These are phyloP conservation scores for Venturia asperata DNA, from an alignment of 2,329 filamentous ascomycete genomes.

Conservation along the genomic window DNA sequence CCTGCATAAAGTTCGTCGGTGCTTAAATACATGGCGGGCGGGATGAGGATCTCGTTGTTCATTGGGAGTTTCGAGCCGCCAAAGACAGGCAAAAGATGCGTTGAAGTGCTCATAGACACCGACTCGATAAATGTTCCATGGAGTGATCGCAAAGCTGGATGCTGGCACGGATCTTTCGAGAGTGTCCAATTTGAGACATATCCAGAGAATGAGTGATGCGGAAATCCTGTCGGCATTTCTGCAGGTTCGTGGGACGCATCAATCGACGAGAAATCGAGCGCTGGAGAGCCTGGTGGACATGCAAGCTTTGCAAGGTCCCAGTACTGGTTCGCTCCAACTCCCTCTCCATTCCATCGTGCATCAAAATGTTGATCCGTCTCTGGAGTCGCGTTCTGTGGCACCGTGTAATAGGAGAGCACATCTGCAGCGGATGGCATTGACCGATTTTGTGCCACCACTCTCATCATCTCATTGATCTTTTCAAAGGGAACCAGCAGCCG, in stretches of 20 bases:
- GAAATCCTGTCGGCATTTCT: constrained; percentile 27
- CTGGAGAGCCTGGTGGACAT: constrained; percentile 35
- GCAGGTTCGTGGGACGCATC: constrained; percentile 35
- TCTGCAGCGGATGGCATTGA: constrained; percentile 26
- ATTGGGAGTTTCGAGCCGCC: constrained; percentile 43
- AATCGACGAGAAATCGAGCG: constrained; percentile 29
- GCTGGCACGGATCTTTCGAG: constrained; percentile 39
- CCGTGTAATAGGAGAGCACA: constrained; percentile 29
- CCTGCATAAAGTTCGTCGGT: constrained; percentile 38
- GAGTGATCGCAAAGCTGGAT: constrained; percentile 39
- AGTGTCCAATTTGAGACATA: constrained; percentile 43
- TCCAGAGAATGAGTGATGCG: constrained; percentile 33
- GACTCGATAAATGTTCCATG: constrained; percentile 46
- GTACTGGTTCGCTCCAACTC: constrained; percentile 29
- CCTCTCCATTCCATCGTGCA: constrained; percentile 28
- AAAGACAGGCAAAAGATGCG: constrained; percentile 44
- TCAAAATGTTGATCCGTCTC: constrained; percentile 20
- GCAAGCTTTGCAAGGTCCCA: constrained; percentile 39
- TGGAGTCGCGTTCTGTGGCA: constrained; percentile 20
- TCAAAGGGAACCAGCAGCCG: constrained; percentile 21
- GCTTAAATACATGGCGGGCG: constrained; percentile 45
- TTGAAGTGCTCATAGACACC: constrained; percentile 37
- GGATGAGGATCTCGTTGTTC: constrained; percentile 48
- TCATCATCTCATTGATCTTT: constrained; percentile 30
- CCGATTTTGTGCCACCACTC: constrained; percentile 28